Evolutionary conservation across 768 basidiomycete genomes (phyloP), one percentile per base, ranked within the genome.

Genomic region (Hericium alpestre): DNA sequence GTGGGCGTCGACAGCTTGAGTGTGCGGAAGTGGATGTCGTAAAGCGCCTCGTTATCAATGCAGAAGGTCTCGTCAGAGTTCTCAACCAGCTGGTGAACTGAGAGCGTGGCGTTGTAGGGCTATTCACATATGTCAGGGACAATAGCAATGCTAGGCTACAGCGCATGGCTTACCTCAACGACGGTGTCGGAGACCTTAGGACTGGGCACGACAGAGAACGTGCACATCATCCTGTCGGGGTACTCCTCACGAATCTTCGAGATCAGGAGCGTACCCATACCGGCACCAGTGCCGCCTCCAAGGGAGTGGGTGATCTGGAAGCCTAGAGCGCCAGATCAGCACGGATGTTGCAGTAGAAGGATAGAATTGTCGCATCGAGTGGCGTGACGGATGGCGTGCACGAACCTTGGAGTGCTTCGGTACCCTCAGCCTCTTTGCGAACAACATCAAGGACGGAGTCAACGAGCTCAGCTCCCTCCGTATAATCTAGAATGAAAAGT

Each of bases 21-120:
- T 32, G 96, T 98, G 69, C 92, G 83, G 84, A 96, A 93, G 75
- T 94, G 97, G 68, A 99, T 99, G 69, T 98, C 96, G 74, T 98
- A 96, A 56, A 99, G 86, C 27, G 95, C 96, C 73, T 98, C 95
- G 72, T 98, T 98, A 71, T 98, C 95, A 70, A 99, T 98, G 73
- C 95, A 98, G 90, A 98, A 98, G 16, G 96, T 98, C 76, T 96
- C 93, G 68, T 98, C 95, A 38, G 95, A 97, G 81, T 98, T 98
- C 75, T 98, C 96, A 54, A 98, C 96, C 46, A 98, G 84, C 74
- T 98, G 96, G 72, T 98, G 95, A 11, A 98, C 93, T 54, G 93
- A 96, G 54, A 98, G 88, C 4, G 93, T 96, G 38, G 95, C 96
- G 72, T 98, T 98, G 82, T 98, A 99, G 2, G 96, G 95, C 88